These are phyloP conservation scores for Heliamphora exappendiculata DNA, from an alignment of 148 eudicot species.

Conservation along the genomic window DNA sequence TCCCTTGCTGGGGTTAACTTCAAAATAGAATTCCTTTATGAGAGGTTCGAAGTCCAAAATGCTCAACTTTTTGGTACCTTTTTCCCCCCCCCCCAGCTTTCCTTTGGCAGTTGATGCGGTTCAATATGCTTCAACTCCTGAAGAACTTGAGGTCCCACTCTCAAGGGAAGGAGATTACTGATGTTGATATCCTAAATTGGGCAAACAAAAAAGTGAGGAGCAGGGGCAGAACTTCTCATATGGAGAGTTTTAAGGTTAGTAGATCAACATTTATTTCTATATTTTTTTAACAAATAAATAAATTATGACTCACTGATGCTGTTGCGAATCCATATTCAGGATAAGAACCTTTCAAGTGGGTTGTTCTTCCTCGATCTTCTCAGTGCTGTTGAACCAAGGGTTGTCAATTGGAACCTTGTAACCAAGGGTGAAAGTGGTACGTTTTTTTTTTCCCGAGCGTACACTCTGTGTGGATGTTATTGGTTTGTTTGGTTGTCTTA, in stretches of 20 bases:
- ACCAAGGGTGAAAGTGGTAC: constrained; percentile 90
- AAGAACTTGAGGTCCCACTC: constrained; percentile 73
- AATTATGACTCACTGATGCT: not conserved
- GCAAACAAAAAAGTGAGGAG: constrained; percentile 78
- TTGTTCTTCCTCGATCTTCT: constrained; percentile 93
- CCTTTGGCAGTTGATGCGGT: constrained; percentile 96
- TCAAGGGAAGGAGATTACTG: constrained; percentile 77
- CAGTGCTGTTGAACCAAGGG: constrained; percentile 86
- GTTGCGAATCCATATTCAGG: constrained; percentile 35
- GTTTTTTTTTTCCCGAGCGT: not conserved
- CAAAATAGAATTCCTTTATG: not conserved
- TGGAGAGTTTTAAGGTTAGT: constrained; percentile 76
- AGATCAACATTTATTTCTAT: not conserved
- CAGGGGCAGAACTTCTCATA: constrained; percentile 67
- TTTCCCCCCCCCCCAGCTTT: constrained; percentile 72
- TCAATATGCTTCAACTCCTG: constrained; percentile 83
- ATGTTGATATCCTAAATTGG: constrained; percentile 78
- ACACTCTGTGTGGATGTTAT: not conserved
- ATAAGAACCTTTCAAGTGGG: constrained; percentile 76
- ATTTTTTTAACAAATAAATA: not conserved
- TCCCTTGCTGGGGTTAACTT: not conserved
- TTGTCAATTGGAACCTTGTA: constrained; percentile 96
- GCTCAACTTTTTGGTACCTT: constrained; percentile 7
- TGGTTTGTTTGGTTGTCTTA: not conserved
- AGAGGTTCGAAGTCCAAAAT: not conserved